phyloP scores from a whole-genome alignment of 345 rosid genomes.

The Hibiscus trionum region DNA sequence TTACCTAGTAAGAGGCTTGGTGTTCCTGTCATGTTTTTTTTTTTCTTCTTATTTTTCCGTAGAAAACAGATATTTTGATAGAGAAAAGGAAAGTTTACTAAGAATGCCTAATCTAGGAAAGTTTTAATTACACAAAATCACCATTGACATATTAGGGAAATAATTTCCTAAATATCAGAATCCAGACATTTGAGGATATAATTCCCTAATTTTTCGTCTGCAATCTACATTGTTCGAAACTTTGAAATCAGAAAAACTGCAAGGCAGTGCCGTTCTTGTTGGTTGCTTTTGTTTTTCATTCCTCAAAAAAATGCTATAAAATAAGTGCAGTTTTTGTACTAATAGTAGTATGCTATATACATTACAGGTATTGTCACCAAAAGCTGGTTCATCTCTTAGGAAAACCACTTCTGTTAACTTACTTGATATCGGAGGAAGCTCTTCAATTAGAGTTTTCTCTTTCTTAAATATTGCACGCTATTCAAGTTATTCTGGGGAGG shows the following conservation, averaged over 20 bases:
- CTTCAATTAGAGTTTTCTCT: conserved; percentile 38
- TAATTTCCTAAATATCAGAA: too few species aligned
- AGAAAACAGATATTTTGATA: too few species aligned
- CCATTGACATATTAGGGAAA: too few species aligned
- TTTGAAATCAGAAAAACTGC: too few species aligned
- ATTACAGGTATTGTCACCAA: conserved; percentile 48
- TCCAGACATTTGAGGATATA: too few species aligned
- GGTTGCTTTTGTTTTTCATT: neutral
- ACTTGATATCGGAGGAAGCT: conserved; percentile 32
- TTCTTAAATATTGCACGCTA: conserved; percentile 32
- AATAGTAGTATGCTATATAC: conserved; percentile 11
- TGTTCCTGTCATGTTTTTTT: neutral
- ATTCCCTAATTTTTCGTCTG: neutral
- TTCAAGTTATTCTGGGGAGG: conserved; percentile 36
- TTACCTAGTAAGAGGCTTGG: neutral
- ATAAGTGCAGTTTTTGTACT: neutral
- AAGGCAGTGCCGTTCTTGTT: too few species aligned
- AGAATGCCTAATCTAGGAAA: too few species aligned
- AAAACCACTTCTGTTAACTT: conserved; percentile 30
- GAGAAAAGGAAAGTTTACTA: too few species aligned
- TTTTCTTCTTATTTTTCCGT: neutral
- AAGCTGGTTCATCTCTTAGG: conserved; percentile 40
- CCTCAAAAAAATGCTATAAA: neutral
- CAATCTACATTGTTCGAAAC: neutral
- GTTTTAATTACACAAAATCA: too few species aligned